These are phyloP conservation scores for Chrysoporthe austroafricana DNA, from an alignment of 2,329 filamentous ascomycete genomes.

Conservation along the genomic window DNA sequence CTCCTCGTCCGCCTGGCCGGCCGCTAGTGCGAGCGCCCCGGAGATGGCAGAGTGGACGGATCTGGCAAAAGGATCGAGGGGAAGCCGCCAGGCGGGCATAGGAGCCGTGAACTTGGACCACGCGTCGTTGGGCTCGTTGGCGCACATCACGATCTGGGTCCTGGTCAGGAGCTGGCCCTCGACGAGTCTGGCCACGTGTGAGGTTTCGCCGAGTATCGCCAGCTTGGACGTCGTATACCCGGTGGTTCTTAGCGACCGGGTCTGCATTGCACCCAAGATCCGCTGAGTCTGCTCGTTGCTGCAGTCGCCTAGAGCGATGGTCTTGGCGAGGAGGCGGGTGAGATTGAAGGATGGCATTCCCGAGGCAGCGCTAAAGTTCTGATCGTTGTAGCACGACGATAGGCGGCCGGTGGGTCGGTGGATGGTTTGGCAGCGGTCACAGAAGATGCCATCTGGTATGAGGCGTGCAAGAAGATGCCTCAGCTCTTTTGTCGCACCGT, in stretches of 20 bases:
- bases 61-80: too few species aligned
- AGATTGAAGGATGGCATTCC: neutral
- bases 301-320: neutral
- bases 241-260: neutral
- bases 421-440: neutral
- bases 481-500: neutral
- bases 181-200: constrained; percentile 1
- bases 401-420: neutral
- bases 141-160: neutral
- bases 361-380: neutral
- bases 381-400: constrained; percentile 2
- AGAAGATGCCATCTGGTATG: constrained; percentile 2
- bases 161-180: constrained; percentile 10
- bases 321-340: constrained; percentile 4
- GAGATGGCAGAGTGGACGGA: neutral
- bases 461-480: neutral
- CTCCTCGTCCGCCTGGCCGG: neutral
- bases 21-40: neutral
- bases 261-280: neutral
- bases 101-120: neutral
- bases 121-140: neutral
- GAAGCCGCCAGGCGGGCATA: neutral
- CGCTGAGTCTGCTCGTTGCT: neutral
- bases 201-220: constrained; percentile 2
- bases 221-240: neutral